phyloP scores from a whole-genome alignment of 176 grass and related monocot species.

The Sorghum bicolor region Sorghum_bicolor_NCBIv3 NC_012878.2:56345001-56345500 shows the following conservation, averaged over 20 bases:
- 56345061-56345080: background rate
- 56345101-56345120: constrained; percentile 28
- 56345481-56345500: background rate
- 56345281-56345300: constrained; percentile 57
- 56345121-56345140: constrained; percentile 12
- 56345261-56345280: constrained; percentile 43
- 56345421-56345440: background rate
- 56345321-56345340: constrained; percentile 43
- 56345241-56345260: constrained; percentile 67
- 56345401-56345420: constrained; percentile 4
- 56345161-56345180: constrained; percentile 22
- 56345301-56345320: constrained; percentile 57
- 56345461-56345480: background rate
- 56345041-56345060: constrained; percentile 38
- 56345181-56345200: constrained; percentile 37
- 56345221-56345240: constrained; percentile 44
- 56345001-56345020: constrained; percentile 11
- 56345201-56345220: constrained; percentile 11
- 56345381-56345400: constrained; percentile 54
- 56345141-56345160: constrained; percentile 30
- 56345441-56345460: background rate
- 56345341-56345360: constrained; percentile 59
- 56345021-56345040: constrained; percentile 21
- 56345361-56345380: constrained; percentile 41
- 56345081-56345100: constrained; percentile 24